These are phyloP conservation scores for Hypoxylon rubiginosum DNA, from an alignment of 2,329 filamentous ascomycete genomes.

Conservation along the genomic window DNA sequence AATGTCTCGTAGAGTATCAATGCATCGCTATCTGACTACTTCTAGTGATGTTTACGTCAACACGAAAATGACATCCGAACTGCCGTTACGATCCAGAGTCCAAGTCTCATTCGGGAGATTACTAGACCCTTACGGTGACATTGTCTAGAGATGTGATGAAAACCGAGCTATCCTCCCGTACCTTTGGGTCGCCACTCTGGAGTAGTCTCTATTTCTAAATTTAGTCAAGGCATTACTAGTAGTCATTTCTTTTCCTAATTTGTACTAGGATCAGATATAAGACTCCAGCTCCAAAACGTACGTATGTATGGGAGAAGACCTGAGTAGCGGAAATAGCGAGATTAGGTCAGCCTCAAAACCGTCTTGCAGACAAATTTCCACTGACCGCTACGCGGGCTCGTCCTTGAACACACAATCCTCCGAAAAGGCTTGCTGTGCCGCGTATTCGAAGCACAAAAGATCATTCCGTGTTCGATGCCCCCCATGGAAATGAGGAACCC, in stretches of 20 bases:
- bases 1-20: not conserved
- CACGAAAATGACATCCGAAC: not conserved
- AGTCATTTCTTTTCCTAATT: not conserved
- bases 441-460: slow-evolving; percentile 13
- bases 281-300: slow-evolving; percentile 7
- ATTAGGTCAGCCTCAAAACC: slow-evolving; percentile 34
- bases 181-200: slow-evolving; percentile 9
- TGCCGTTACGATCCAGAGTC: not conserved
- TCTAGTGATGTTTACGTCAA: not conserved
- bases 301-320: not conserved
- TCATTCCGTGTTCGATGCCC: slow-evolving; percentile 9
- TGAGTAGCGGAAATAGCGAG: slow-evolving; percentile 1
- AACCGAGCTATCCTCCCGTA: not conserved
- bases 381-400: slow-evolving; percentile 24
- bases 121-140: slow-evolving; percentile 1
- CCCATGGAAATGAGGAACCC: slow-evolving; percentile 6
- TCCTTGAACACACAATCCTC: not conserved
- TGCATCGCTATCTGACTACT: not conserved
- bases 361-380: slow-evolving; percentile 3
- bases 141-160: not conserved
- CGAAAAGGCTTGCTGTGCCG: slow-evolving; percentile 1
- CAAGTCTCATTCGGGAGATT: not conserved
- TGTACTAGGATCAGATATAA: slow-evolving; percentile 8
- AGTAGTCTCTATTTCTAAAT: slow-evolving; percentile 21
- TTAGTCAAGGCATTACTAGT: not conserved